Evolutionary conservation across 1,284 basidiomycete species (phyloP), one percentile per base, ranked within the genome.

Genomic region (Boletellus sp.): DNA sequence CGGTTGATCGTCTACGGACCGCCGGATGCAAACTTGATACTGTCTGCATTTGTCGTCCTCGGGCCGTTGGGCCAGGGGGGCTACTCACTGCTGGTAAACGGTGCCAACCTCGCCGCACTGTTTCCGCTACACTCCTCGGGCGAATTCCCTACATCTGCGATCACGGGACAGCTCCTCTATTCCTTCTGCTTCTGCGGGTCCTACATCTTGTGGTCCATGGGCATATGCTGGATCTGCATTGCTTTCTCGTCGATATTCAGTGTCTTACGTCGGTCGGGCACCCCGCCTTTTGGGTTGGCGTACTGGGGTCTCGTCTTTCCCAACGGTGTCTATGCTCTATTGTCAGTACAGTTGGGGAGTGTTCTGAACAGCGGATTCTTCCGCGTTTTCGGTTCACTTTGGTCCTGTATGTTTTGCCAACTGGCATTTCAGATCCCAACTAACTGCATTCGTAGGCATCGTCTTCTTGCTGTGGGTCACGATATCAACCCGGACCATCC

Each of bases 11-110:
- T 70, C 19, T 60, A 68, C 36, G 76, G 76, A 6, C 70, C 71
- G 0, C 74, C 74, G 33, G 72, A 73, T 2, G 62, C 68, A 3
- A 68, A 64, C 36, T 58, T 79, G 39, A 72, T 84, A 43, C 68
- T 81, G 33, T 78, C 76, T 40, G 70, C 75, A 3, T 83, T 85
- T 64, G 71, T 71, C 73, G 77, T 36, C 24, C 61, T 67, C 18
- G 65, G 65, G 4, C 68, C 65, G 2, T 49, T 70, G 32, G 67
- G 68, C 8, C 84, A 79, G 55, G 81, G 80, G 16, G 76, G 76
- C 1, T 86, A 78, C 63, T 80, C 79, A 0, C 66, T 85, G 35
- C 68, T 86, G 8, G 58, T 78, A 3, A 72, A 85, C 44, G 79
- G 80, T 26, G 66, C 71, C 35, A 69, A 74, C 49, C 66, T 78